Conservation (phyloP, 345 rosid species). For the Nephelium lappaceum region DNA sequence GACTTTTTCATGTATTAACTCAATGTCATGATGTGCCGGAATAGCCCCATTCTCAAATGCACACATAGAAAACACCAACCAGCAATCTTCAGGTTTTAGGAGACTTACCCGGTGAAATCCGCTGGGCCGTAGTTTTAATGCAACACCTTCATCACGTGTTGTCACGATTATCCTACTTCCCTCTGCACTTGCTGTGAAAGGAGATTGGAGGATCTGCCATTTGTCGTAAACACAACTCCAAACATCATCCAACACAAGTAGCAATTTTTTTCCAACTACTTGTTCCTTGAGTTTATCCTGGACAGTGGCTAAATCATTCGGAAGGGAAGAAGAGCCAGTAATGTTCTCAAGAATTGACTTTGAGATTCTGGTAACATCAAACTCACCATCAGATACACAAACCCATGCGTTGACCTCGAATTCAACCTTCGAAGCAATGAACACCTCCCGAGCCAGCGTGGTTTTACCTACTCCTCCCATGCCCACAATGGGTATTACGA, state of each 20-base stretch:
- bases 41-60: not conserved
- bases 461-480: slow-evolving; percentile 7
- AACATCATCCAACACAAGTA: not conserved
- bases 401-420: not conserved
- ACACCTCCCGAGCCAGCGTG: not conserved
- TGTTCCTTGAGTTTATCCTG: not conserved
- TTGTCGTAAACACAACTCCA: not conserved
- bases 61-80: not conserved
- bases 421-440: not conserved
- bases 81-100: not conserved
- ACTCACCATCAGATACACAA: not conserved
- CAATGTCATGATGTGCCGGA: not conserved
- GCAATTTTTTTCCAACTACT: not conserved
- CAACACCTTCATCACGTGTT: not conserved
- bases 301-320: not conserved
- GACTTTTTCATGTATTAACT: not conserved
- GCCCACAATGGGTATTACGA: not conserved
- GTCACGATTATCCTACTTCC: not conserved
- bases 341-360: not conserved
- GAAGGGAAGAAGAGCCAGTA: not conserved
- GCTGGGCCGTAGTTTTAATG: not conserved
- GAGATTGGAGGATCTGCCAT: not conserved
- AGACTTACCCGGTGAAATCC: not conserved
- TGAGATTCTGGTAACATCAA: not conserved
- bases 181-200: not conserved